These are phyloP conservation scores for Stemphylium vesicarium DNA, from an alignment of 2,329 filamentous ascomycete genomes.

Conservation along the genomic window DNA sequence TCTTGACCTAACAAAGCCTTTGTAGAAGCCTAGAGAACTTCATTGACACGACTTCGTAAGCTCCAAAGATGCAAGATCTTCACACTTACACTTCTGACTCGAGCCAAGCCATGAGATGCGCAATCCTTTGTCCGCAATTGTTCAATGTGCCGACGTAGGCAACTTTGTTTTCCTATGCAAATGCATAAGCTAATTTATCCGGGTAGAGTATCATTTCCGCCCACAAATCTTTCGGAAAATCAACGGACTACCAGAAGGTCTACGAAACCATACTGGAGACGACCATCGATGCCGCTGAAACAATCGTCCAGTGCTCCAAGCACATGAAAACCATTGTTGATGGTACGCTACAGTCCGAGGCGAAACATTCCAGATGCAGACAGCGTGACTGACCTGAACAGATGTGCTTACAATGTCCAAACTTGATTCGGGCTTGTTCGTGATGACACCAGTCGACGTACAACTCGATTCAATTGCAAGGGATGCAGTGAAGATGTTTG, in stretches of 20 bases:
- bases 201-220: constrained; percentile 24
- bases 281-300: constrained; percentile 48
- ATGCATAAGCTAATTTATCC: not conserved
- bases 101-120: constrained; percentile 49
- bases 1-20: not conserved
- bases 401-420: constrained; percentile 42
- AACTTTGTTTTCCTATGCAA: constrained; percentile 22
- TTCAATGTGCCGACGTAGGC: constrained; percentile 51
- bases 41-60: constrained; percentile 40
- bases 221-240: constrained; percentile 12
- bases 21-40: constrained; percentile 33
- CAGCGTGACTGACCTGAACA: not conserved
- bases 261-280: constrained; percentile 25
- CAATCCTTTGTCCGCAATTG: constrained; percentile 52
- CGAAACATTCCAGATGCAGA: too few relatives aligned
- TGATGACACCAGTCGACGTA: constrained; percentile 50
- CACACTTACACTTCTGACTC: not conserved
- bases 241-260: constrained; percentile 9
- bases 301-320: constrained; percentile 53
- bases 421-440: constrained; percentile 51
- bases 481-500: constrained; percentile 49
- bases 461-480: constrained; percentile 43
- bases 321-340: constrained; percentile 57
- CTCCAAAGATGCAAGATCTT: not conserved
- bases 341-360: constrained; percentile 17